Base-by-base conservation (phyloP, 768 basidiomycete species). In the Russula lepida region DNA sequence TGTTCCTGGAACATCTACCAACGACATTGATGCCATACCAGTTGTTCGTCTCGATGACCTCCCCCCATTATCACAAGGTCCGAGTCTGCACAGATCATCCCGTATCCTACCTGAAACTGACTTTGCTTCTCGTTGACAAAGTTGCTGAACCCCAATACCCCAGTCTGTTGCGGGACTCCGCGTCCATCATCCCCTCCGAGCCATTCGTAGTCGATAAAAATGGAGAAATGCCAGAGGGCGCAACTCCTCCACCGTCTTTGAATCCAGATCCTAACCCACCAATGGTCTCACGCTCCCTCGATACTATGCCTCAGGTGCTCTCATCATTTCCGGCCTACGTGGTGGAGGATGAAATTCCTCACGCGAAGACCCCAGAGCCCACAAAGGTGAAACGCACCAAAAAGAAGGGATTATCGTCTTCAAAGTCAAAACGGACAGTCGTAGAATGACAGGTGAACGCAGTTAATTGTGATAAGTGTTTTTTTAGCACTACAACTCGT, bases 11-110 rank as follows among this genome's bases (percentile, higher is more conserved):
- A 64, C 70, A 28, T 54, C 60, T 27, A 57, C 63, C 8, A 80
- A 83, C 13, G 92, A 97, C 69, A 66, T 97, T n/a, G 93, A 97
- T 67, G 82, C 86, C 9, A 98, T 98, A 72, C 95, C 95, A 0
- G 83, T 99, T 25, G 91, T 98, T 32, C 82, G 77, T 62, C 74
- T 98, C 49, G 90, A 95, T 44, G 84, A 80, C 60, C 79, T 89
- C 72, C 85, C 84, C n/a, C 74, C 73, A 1, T 56, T 74, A 19
- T 66, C 68, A 48, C 74, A 72, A 74, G 72, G 74, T 68, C n/a
- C n/a, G n/a, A n/a, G n/a, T 41, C 2, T 27, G 58, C 51, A 19
- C 25, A n/a, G 52, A 60, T 63, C 52, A 15, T 53, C 37, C 23
- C 28, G 19, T 23, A 52, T 39, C 41, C 27, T 15, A 21, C 41